These are phyloP conservation scores for Ulota crispa DNA, from an alignment of 225 moss, liverwort and hornwort species.

Conservation along the genomic window DNA sequence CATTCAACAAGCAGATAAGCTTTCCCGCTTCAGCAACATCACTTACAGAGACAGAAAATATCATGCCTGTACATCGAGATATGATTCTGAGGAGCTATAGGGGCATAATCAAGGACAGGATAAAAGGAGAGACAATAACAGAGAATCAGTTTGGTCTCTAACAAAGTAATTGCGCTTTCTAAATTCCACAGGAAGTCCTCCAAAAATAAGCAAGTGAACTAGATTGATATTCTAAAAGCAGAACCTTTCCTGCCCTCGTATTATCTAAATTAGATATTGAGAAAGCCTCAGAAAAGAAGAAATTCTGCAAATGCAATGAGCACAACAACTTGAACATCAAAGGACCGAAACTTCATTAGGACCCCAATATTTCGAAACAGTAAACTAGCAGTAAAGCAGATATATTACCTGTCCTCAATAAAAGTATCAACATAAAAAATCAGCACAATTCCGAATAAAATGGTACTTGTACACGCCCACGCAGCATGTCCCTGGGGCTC, in stretches of 20 bases:
- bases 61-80: not conserved
- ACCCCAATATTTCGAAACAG: not conserved
- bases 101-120: not conserved
- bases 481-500: constrained; percentile 68
- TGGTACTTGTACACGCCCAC: constrained; percentile 73
- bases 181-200: not conserved
- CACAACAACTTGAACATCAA: not conserved
- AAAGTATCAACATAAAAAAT: constrained; percentile 95
- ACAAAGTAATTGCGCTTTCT: not conserved
- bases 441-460: constrained; percentile 77
- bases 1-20: not conserved
- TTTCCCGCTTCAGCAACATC: not conserved
- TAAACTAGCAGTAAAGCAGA: not conserved
- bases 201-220: not conserved
- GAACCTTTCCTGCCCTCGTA: not conserved
- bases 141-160: not conserved
- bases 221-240: not conserved
- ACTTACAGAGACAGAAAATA: not conserved
- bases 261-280: not conserved
- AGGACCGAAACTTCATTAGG: not conserved
- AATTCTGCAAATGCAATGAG: not conserved
- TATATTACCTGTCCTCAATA: constrained; percentile 77
- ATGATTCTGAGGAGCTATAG: not conserved
- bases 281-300: not conserved
- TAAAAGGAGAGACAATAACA: not conserved